Evolutionary conservation across 169 alveolate species (phyloP).

Genomic region (Amoebophrya sp.): DNA sequence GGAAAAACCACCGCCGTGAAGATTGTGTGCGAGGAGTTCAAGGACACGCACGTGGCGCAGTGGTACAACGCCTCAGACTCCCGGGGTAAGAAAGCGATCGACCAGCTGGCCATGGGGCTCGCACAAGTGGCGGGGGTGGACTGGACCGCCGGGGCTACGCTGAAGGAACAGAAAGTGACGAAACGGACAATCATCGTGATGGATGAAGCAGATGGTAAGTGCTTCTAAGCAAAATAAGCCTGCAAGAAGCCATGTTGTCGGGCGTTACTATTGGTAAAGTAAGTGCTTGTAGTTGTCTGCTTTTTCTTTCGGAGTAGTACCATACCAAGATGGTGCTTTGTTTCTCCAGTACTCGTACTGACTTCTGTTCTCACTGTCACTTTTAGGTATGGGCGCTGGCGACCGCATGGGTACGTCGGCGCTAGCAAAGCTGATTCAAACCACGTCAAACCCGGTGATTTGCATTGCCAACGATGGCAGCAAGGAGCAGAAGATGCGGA

Average conservation of each 20-base stretch:
- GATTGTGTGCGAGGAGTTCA: constrained; percentile 58
- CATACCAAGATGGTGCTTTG: too few species aligned
- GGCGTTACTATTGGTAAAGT: too few species aligned
- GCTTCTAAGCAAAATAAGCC: too few species aligned
- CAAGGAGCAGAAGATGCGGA: neutral
- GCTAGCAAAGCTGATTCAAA: constrained; percentile 78
- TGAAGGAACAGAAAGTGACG: neutral
- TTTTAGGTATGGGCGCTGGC: constrained; percentile 89
- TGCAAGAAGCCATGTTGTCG: too few species aligned
- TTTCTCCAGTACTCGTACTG: too few species aligned
- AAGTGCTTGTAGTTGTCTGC: too few species aligned
- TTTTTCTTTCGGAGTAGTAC: too few species aligned
- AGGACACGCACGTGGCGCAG: constrained; percentile 21
- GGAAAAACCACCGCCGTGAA: constrained; percentile 93
- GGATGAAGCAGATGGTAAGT: constrained; percentile 98
- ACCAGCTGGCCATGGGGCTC: neutral
- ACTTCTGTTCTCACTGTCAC: too few species aligned
- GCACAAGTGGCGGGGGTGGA: constrained; percentile 21
- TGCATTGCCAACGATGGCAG: neutral
- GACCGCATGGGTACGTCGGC: constrained; percentile 95
- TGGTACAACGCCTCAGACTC: constrained; percentile 89
- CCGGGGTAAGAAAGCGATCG: constrained; percentile 71
- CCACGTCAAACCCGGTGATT: constrained; percentile 55
- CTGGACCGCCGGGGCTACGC: neutral
- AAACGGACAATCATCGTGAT: constrained; percentile 58